Conservation (phyloP, 176 grass and related monocot species). For the Oryza australiensis region DNA sequence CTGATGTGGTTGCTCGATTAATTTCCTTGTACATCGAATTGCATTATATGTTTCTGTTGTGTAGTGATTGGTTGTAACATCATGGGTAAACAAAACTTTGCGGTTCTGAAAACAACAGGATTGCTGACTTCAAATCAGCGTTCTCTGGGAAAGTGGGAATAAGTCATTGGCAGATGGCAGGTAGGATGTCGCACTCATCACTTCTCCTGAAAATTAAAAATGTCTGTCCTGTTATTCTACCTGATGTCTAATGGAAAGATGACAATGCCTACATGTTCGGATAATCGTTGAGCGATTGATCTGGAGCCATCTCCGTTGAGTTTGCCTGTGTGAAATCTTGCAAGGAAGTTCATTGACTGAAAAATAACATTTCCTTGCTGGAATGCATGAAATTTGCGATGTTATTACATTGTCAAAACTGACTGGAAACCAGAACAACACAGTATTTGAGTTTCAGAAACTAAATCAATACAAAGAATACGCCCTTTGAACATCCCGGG, state of each 20-base stretch:
- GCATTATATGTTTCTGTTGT: neutral
- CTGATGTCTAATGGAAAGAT: neutral
- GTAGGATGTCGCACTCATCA: neutral
- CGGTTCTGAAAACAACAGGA: neutral
- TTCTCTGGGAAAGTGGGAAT: neutral
- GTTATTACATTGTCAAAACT: neutral
- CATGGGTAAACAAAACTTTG: neutral
- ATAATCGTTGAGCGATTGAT: neutral
- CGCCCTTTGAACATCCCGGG: neutral
- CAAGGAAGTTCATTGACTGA: neutral
- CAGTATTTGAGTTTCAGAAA: neutral
- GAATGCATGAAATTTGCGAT: neutral
- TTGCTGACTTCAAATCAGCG: neutral
- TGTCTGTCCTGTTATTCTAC: neutral
- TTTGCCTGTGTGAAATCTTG: neutral
- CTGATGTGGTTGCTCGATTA: neutral
- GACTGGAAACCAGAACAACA: neutral
- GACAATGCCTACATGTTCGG: no score
- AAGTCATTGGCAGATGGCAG: neutral
- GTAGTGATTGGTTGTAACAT: neutral
- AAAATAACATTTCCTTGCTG: neutral
- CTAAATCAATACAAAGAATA: conserved; percentile 17
- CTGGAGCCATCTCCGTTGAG: neutral
- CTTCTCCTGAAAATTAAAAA: neutral
- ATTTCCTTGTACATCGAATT: neutral